These are phyloP conservation scores for Daedaleopsis nitida DNA, from an alignment of 768 basidiomycete species.

Conservation along the genomic window DNA sequence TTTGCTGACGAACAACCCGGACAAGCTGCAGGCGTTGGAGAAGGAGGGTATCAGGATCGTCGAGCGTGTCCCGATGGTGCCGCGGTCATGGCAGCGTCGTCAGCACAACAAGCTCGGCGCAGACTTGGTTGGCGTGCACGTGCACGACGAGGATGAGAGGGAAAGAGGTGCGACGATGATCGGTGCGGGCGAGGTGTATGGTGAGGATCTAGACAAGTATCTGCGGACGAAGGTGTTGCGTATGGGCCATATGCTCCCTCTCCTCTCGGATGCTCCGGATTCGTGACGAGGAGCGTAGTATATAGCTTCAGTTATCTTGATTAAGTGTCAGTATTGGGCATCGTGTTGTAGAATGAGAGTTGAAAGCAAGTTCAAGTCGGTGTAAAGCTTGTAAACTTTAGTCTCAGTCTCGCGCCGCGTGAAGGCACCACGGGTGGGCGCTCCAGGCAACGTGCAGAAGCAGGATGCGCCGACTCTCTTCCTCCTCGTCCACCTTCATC, in stretches of 20 bases:
- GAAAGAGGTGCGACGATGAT: slow-evolving; percentile 75
- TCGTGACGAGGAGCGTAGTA: neutral
- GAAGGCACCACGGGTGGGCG: neutral
- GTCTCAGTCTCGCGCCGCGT: too few relatives aligned
- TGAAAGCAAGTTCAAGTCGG: neutral
- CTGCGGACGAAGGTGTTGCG: slow-evolving; percentile 92
- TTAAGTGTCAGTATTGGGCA: neutral
- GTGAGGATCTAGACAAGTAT: slow-evolving; percentile 92
- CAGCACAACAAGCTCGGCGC: slow-evolving; percentile 27
- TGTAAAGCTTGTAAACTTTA: too few relatives aligned
- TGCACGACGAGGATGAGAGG: slow-evolving; percentile 40
- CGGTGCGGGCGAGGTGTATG: slow-evolving; percentile 73
- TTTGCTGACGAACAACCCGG: slow-evolving; percentile 96
- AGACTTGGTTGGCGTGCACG: slow-evolving; percentile 26
- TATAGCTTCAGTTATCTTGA: neutral
- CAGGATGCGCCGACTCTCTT: neutral
- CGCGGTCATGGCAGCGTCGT: slow-evolving; percentile 72
- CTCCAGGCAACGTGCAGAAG: neutral
- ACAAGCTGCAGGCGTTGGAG: slow-evolving; percentile 88
- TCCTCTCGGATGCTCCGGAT: slow-evolving; percentile 32
- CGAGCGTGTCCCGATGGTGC: slow-evolving; percentile 94
- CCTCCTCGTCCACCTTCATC: neutral
- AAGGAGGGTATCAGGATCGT: slow-evolving; percentile 78
- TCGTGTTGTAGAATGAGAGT: neutral
- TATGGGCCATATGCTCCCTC: slow-evolving; percentile 93